Evolutionary conservation across 495 filamentous ascomycete species (phyloP).

Genomic region (Choiromyces venosus): DNA sequence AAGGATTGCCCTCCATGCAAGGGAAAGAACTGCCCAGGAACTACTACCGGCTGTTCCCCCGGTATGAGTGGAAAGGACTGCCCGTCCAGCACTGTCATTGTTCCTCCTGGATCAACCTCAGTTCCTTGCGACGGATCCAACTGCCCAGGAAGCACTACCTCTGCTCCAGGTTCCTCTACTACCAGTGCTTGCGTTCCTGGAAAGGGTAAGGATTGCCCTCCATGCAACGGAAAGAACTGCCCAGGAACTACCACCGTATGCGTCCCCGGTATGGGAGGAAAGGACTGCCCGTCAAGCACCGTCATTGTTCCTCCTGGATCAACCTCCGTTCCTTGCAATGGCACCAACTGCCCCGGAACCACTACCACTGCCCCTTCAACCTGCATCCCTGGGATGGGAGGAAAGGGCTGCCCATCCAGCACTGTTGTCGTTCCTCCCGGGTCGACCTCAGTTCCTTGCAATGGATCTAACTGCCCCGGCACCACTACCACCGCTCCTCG

Average conservation of each 20-base stretch:
- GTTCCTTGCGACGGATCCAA: background rate
- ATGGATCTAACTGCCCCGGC: conserved; percentile 9
- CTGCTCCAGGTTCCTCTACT: conserved; percentile 25
- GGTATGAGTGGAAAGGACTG: conserved; percentile 3
- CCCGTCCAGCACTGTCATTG: background rate
- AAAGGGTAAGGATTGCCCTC: conserved; percentile 14
- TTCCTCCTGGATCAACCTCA: conserved; percentile 6
- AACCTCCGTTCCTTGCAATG: background rate
- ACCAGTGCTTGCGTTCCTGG: conserved; percentile 30
- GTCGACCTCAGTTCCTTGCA: conserved; percentile 7
- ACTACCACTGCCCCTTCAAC: conserved; percentile 20
- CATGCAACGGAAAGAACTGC: background rate
- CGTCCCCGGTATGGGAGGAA: background rate
- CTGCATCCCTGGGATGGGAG: too few relatives aligned
- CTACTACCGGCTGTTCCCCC: conserved; percentile 16
- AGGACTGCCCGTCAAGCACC: background rate
- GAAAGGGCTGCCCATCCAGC: background rate
- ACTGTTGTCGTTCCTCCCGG: conserved; percentile 13
- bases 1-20: conserved; percentile 1
- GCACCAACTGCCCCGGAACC: conserved; percentile 17
- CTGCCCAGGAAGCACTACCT: background rate
- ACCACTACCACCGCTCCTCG: conserved; percentile 31
- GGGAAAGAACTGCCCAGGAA: background rate
- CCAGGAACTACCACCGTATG: background rate
- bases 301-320: conserved; percentile 13